These are phyloP conservation scores for Alisma plantagoaquatica DNA, from an alignment of 106 monocot species.

Conservation along the genomic window DNA sequence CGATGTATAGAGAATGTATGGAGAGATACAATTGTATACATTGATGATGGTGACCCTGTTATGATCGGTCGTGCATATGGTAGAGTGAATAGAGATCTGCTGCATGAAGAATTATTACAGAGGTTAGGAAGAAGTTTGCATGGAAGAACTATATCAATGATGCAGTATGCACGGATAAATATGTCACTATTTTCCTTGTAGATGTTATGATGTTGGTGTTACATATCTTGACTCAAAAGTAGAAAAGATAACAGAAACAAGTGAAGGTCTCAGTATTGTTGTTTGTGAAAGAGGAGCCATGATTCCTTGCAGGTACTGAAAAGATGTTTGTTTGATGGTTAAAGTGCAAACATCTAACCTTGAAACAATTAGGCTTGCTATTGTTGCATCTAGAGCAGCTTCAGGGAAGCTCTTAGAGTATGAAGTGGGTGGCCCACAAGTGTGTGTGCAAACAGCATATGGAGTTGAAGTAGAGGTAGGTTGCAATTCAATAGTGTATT, in stretches of 20 bases:
- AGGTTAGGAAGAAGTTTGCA: background rate
- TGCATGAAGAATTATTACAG: background rate
- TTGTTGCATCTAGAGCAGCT: slow-evolving; percentile 97
- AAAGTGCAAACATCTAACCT: slow-evolving; percentile 13
- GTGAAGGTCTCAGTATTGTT: slow-evolving; percentile 69
- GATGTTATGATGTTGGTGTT: slow-evolving; percentile 76
- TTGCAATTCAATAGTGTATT: background rate
- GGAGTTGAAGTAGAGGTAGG: slow-evolving; percentile 94
- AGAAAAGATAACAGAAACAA: slow-evolving; percentile 79
- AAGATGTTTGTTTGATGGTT: background rate
- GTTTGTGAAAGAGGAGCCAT: slow-evolving; percentile 47
- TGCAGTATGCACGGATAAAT: background rate
- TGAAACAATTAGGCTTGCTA: slow-evolving; percentile 60
- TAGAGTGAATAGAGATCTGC: background rate
- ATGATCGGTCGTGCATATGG: background rate
- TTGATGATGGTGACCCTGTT: background rate
- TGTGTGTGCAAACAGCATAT: slow-evolving; percentile 95
- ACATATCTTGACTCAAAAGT: slow-evolving; percentile 82
- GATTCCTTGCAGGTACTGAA: slow-evolving; percentile 73
- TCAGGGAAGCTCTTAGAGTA: slow-evolving; percentile 89
- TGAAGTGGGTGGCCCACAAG: slow-evolving; percentile 92
- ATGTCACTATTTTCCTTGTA: slow-evolving; percentile 4
- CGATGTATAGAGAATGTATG: background rate
- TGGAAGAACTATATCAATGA: background rate
- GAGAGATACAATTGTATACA: background rate